Base-by-base conservation (phyloP, 495 filamentous ascomycete genomes). In the Tuber aestivum region DNA sequence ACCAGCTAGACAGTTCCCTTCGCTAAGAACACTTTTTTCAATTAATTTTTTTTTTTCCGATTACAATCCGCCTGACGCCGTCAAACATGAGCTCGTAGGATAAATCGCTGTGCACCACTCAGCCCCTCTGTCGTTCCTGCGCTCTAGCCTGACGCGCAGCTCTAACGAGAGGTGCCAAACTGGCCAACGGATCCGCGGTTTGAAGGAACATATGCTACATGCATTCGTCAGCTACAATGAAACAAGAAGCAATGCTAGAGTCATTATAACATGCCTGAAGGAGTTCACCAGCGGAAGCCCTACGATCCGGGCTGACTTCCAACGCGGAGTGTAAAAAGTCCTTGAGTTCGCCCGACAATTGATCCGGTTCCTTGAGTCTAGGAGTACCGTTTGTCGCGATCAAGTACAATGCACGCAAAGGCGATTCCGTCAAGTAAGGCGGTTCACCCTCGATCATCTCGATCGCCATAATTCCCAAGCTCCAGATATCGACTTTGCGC, bases 371-470 rank as follows among this genome's bases (percentile, higher is more conserved):
- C 85, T 98, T 98, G 86, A 99, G 94, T 45, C 91, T 88, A 9
- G 95, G 95, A 9, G 96, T 98, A 45, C 95, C 95, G 82, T 97
- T 97, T 35, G 96, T 98, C 69, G 95, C 96, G 84, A 99, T 99
- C 78, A 99, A 84, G 86, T 95, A 99, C 41, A 99, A 87, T 6
- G 95, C 95, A 65, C 95, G 90, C 68, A 99, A 89, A 14, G 95
- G 95, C 37, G 92, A 95, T 84, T 99, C 95, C 35, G 94, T 99
- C 73, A 99, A 86, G 83, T 99, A 99, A 23, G 95, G 95, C 23
- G 95, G 95, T 81, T 99, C 95, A 78, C 95, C 96, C 85, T 99
- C 95, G 77, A 99, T 97, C 95, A 99, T 99, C 84, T 99, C 95
- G 80, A 99, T 99, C n/a, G 95, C 94, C 95, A 99, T 99, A 84